Evolutionary conservation across 2,329 filamentous ascomycete species (phyloP).

Genomic region (Alternaria novae-zelandiae): DNA sequence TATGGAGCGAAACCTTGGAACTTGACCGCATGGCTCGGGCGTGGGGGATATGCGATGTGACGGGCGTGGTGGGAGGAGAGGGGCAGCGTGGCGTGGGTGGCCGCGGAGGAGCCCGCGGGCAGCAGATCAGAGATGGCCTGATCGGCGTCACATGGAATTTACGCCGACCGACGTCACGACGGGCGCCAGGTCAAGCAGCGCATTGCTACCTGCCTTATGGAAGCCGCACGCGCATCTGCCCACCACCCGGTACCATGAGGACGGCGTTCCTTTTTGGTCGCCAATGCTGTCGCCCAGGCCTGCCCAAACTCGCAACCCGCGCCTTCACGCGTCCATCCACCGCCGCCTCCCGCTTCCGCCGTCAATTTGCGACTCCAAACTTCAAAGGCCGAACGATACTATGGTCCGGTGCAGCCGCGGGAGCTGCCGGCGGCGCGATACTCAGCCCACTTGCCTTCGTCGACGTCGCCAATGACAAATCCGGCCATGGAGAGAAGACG

Average conservation of each 20-base stretch:
- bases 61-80: background rate
- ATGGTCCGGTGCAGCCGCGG: conserved; percentile 39
- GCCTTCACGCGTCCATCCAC: conserved; percentile 32
- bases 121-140: background rate
- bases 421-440: conserved; percentile 32
- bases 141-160: conserved; percentile 25
- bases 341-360: conserved; percentile 38
- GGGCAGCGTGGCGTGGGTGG: background rate
- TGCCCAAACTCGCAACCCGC: conserved; percentile 26
- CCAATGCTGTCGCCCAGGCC: conserved; percentile 55
- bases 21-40: background rate
- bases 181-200: conserved; percentile 1
- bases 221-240: conserved; percentile 25
- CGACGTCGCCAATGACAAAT: conserved; percentile 60
- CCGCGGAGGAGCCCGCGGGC: conserved; percentile 5
- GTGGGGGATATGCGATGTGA: background rate
- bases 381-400: conserved; percentile 40
- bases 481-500: conserved; percentile 63
- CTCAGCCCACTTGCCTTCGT: conserved; percentile 67
- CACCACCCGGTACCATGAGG: conserved; percentile 54
- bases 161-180: conserved; percentile 34
- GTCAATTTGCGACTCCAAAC: conserved; percentile 44
- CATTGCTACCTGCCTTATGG: conserved; percentile 28
- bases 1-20: background rate
- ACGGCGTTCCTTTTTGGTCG: conserved; percentile 57